phyloP scores from a whole-genome alignment of 1,284 basidiomycete genomes.

The Pholiota adiposa region DNA sequence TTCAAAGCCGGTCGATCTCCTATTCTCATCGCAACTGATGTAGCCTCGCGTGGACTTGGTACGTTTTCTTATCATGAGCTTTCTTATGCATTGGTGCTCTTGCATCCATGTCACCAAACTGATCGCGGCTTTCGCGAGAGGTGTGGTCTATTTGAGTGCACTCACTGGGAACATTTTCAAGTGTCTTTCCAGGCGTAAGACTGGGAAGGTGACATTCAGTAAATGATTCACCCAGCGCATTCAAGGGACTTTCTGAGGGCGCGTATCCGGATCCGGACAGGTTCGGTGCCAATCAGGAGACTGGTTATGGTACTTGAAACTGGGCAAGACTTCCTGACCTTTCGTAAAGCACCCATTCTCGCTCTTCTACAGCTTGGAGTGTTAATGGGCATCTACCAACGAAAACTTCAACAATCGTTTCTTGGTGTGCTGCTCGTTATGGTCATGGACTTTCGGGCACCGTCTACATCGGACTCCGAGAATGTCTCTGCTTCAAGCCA shows the following conservation, averaged over 20 bases:
- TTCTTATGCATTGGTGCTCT: conserved; percentile 29
- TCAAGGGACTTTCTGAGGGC: conserved; percentile 38
- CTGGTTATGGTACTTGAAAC: conserved; percentile 42
- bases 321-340: conserved; percentile 38
- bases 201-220: conserved; percentile 18
- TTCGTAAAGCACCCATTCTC: conserved; percentile 34
- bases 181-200: conserved; percentile 22
- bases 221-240: conserved; percentile 24
- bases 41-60: conserved; percentile 99
- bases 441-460: conserved; percentile 46
- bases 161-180: conserved; percentile 22
- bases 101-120: conserved; percentile 27
- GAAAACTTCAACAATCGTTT: conserved; percentile 44
- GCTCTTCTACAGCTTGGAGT: conserved; percentile 29
- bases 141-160: conserved; percentile 22
- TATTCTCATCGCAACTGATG: conserved; percentile 97
- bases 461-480: conserved; percentile 29
- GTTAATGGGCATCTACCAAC: conserved; percentile 41
- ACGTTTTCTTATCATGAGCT: conserved; percentile 57
- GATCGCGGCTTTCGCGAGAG: conserved; percentile 22
- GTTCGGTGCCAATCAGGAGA: conserved; percentile 47
- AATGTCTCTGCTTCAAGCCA: conserved; percentile 37
- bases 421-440: conserved; percentile 51
- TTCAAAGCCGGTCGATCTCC: conserved; percentile 98
- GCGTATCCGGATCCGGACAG: conserved; percentile 58